Evolutionary conservation across 2,329 filamentous ascomycete species (phyloP), one percentile per base, ranked within the genome.

Genomic region (Fusarium graminum): DNA sequence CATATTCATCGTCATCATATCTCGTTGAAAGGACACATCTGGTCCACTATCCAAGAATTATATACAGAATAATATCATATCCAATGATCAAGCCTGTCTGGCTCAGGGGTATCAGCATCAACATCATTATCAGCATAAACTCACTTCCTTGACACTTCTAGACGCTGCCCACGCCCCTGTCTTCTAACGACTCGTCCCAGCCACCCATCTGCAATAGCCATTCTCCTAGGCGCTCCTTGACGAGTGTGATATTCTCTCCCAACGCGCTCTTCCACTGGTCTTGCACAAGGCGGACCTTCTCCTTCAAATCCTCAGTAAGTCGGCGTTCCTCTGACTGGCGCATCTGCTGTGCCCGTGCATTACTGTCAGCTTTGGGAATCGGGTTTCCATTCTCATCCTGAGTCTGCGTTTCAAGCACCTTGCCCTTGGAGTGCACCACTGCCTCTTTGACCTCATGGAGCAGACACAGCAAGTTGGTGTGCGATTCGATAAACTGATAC

Each of bases 401-500:
- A 4, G 87, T 82, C 74, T 93, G 87, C 0, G 87, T 86, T 75
- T 92, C 90, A 67, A 90, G 82, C 17, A 91, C 81, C 64, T 88
- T 85, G 51, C 87, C 87, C 67, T 88, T 88, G 9, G 92, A 90
- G 44, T 84, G 84, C 74, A 92, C 90, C 3, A 92, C 88, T 0
- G 90, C 90, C 52, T 92, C 92, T 74, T 93, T 92, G 52, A 97
- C 93, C 78, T 97, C 93, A 73, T 97, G 95, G 56, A 97, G 80
- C 36, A 98, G 82, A 74, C 94, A 98, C 25, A 97, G 83, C 32
- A 97, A 82, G 74, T 97, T 97, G 29, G 89, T 94, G 81, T 98
- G 94, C 8, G 89, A 91, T 81, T 98, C 95, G 73, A 98, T 97
- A 79, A 97, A 98, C 77, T 98, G 95, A 74, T 97, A 96, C 10